Base-by-base conservation (phyloP, 78 protist genomes). In the Neovahlkampfia damariscottae region DNA sequence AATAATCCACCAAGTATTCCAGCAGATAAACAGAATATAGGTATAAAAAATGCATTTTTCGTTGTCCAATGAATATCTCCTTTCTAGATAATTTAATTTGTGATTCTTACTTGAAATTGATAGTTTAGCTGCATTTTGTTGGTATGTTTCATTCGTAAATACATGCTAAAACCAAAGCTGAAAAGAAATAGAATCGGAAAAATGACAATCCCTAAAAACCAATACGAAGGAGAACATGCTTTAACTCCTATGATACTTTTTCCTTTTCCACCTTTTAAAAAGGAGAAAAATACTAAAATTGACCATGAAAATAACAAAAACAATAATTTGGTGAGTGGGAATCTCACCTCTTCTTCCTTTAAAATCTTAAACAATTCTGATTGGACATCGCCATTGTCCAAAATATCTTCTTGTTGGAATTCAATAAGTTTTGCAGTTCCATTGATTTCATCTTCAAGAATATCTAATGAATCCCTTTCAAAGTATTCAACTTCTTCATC, bases 401-500 rank as follows among this genome's bases (percentile, higher is more conserved):
- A 50, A 19, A n/a, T 50, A 19, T 50, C 34, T 50, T 50, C 34
- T 50, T 50, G 62, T 19, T 50, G 34, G 62, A 50, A 19, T 19
- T 50, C 62, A 19, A 19, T 50, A 19, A 50, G 19, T 50, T 50
- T 19, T 19, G n/a, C n/a, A n/a, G n/a, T n/a, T n/a, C n/a, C n/a
- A n/a, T n/a, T n/a, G n/a, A n/a, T n/a, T n/a, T 50, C 62, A n/a
- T 50, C 62, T 19, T 50, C 62, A 50, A 50, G 62, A n/a, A n/a
- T 50, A 50, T 19, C 19, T n/a, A n/a, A n/a, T n/a, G 62, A 19
- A 50, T 50, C 62, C 62, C 62, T 19, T n/a, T n/a, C n/a, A n/a
- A n/a, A n/a, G n/a, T n/a, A n/a, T 50, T 50, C 62, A n/a, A n/a
- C 62, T 50, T 50, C 62, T 50, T 50, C 62, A n/a, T 50, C 62